A percentile compares a stretch with the other conserved stretches of the same genome.
phyloP scores from a whole-genome alignment of 768 basidiomycete species.

The Pholiota conissans region DNA sequence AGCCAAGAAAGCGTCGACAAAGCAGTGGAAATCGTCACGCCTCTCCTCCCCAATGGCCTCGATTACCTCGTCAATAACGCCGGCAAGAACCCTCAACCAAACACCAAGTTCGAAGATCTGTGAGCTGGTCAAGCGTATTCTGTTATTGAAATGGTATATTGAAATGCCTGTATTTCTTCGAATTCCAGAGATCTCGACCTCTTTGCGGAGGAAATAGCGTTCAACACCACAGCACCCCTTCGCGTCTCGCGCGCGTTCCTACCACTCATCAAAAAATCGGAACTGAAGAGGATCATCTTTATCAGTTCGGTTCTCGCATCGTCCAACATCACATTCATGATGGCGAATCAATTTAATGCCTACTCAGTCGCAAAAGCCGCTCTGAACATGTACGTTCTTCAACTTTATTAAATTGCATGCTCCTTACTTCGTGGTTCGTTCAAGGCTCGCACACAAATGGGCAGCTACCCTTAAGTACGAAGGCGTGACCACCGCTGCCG shows the following conservation, averaged over 20 bases:
- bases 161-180: neutral
- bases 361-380: constrained; percentile 14
- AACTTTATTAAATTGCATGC: neutral
- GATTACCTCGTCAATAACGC: constrained; percentile 15
- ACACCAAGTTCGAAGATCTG: constrained; percentile 22
- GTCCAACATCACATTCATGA: neutral
- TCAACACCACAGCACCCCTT: constrained; percentile 21
- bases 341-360: neutral
- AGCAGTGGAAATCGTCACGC: constrained; percentile 15
- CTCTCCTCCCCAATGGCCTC: constrained; percentile 22
- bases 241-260: constrained; percentile 22
- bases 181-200: constrained; percentile 20
- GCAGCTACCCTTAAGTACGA: constrained; percentile 20
- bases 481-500: constrained; percentile 20
- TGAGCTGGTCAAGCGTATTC: constrained; percentile 6
- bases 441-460: constrained; percentile 24
- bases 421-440: neutral
- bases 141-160: neutral
- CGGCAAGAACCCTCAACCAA: constrained; percentile 13
- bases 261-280: constrained; percentile 19
- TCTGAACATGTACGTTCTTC: constrained; percentile 19
- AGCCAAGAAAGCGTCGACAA: constrained; percentile 15
- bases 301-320: constrained; percentile 24
- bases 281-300: constrained; percentile 22
- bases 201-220: constrained; percentile 19